phyloP scores from a whole-genome alignment of 2,329 filamentous ascomycete genomes.

The Bipolaris gigantea region DNA sequence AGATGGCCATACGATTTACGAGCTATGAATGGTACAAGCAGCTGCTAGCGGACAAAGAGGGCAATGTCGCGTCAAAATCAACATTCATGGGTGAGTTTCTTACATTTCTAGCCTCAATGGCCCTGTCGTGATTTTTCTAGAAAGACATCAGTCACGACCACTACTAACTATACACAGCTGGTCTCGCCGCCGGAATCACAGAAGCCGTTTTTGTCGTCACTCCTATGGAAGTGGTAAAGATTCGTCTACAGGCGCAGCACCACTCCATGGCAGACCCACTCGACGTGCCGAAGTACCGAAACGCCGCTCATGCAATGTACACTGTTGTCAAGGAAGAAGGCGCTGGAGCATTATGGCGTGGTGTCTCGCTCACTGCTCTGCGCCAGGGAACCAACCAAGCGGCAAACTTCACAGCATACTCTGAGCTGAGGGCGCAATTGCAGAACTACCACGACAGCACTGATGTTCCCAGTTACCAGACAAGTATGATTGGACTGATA shows the following conservation, averaged over 20 bases:
- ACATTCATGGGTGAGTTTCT: conserved; percentile 68
- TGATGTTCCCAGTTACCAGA: conserved; percentile 82
- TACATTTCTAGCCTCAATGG: neutral
- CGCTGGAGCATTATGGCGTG: conserved; percentile 82
- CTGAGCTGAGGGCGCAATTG: conserved; percentile 82
- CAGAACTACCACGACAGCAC: conserved; percentile 73
- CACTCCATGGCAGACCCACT: conserved; percentile 97
- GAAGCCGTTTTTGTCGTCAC: conserved; percentile 96
- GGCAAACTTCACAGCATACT: conserved; percentile 94
- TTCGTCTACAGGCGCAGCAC: conserved; percentile 95
- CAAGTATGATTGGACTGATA: conserved; percentile 85
- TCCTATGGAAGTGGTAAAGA: conserved; percentile 99
- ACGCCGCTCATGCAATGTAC: conserved; percentile 80
- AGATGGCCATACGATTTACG: conserved; percentile 99
- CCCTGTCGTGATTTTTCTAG: neutral
- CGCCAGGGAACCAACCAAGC: conserved; percentile 97
- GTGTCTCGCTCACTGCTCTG: conserved; percentile 89
- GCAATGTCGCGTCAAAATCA: conserved; percentile 67
- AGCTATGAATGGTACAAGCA: conserved; percentile 97
- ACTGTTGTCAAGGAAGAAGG: conserved; percentile 94
- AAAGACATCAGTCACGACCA: neutral
- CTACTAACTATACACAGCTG: conserved; percentile 57
- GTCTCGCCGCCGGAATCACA: conserved; percentile 88
- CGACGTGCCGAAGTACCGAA: conserved; percentile 95
- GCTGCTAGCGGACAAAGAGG: conserved; percentile 68